A percentile compares a stretch with the other conserved stretches of the same genome.
These are phyloP conservation scores for Pisolithus thermaeus DNA, from an alignment of 1,284 basidiomycete species.

Conservation along the genomic window DNA sequence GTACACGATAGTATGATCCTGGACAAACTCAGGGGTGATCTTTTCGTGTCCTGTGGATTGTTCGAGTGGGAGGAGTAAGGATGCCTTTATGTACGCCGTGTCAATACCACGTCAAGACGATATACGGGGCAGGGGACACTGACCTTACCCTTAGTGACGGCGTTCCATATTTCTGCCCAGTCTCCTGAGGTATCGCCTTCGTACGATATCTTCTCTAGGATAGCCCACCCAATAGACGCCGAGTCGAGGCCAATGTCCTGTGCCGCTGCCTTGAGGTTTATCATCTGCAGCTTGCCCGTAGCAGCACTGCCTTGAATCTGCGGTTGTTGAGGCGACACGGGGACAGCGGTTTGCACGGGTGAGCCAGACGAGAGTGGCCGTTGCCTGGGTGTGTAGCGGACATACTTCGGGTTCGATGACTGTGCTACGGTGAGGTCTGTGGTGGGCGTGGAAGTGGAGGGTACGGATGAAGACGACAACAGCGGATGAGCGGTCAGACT, in stretches of 20 bases:
- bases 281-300: conserved; percentile 65
- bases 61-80: conserved; percentile 71
- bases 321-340: conserved; percentile 32
- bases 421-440: conserved; percentile 19
- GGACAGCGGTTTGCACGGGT: conserved; percentile 35
- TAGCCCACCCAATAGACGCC: conserved; percentile 76
- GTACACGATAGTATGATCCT: conserved; percentile 70
- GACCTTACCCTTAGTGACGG: conserved; percentile 67
- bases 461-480: conserved; percentile 23
- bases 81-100: conserved; percentile 45
- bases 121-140: conserved; percentile 11
- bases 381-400: conserved; percentile 52
- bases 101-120: neutral
- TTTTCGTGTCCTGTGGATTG: conserved; percentile 38
- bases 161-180: conserved; percentile 73
- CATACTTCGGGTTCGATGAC: conserved; percentile 34
- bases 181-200: conserved; percentile 57
- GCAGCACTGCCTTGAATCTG: conserved; percentile 45
- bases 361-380: conserved; percentile 46
- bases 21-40: conserved; percentile 70
- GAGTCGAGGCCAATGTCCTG: conserved; percentile 71
- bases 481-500: conserved; percentile 28
- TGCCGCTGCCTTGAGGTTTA: conserved; percentile 75
- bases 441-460: conserved; percentile 18
- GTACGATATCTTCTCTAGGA: conserved; percentile 71